Base-by-base conservation (phyloP, 163 green algal genomes). In the Chloromonas sp. region DNA sequence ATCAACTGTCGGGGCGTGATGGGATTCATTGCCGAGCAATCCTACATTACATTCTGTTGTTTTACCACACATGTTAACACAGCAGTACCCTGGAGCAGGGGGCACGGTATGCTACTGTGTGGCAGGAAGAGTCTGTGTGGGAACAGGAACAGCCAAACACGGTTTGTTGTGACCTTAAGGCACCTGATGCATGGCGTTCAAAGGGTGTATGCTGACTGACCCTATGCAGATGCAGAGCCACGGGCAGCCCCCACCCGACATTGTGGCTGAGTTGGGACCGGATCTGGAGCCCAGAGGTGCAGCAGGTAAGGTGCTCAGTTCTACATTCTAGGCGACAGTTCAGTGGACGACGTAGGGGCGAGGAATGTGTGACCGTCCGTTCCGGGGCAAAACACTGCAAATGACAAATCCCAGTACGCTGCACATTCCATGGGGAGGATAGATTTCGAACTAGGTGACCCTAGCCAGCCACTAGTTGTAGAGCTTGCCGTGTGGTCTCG, bases 241-340 rank as follows among this genome's bases (percentile, higher is more conserved):
- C 82, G 95, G 95, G 62, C 91, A 96, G 84, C 95, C 95, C 8
- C 95, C 95, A 3, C 86, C 93, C 70, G 95, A 95, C 14, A 98
- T 98, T 83, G 93, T 98, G 83, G 87, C 95, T 60, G 95, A 60
- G 36, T 60, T 2, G 58, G 78, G 57, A 5, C 14, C 36, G 61
- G 57, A n/a, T 61, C n/a, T 60, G 78, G 78, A 5, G n/a, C 13
- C 2, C 14, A 14, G n/a, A 60, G 36, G 1, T 3, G 77, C 36
- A 59, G 14, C 77, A 81, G 77, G 14, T 60, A 36, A 59, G 14
- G 58, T 1, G 77, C n/a, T 14, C 1, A 36, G 14, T 3, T 60
- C 14, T 81, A 14, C 0, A 2, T 1, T 13, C 14, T 1, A 2
- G 77, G 77, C 14, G 77, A 59, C 1, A 5, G 36, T 36, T 36